Conservation (phyloP, 371 early-diverging fungal genomes). For the Chytridium lagenaria region DNA sequence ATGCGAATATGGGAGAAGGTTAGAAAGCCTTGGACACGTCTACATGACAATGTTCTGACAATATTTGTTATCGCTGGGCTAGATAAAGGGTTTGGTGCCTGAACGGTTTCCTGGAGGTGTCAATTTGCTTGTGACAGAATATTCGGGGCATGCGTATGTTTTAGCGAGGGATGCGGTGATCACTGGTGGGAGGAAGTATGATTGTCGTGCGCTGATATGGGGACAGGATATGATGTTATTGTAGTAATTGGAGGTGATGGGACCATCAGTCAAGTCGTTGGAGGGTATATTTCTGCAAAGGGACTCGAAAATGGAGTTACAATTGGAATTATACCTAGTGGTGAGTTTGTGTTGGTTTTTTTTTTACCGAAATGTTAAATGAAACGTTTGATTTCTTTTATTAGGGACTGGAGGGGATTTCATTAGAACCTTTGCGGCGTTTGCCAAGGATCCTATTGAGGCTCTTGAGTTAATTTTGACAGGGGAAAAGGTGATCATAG, state of each 20-base stretch:
- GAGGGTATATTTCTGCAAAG: neutral
- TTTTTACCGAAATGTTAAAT: neutral
- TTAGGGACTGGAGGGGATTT: conserved; percentile 6
- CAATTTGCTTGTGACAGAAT: neutral
- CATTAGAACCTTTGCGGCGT: neutral
- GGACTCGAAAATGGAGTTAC: neutral
- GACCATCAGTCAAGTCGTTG: conserved; percentile 7
- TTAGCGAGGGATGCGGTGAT: conserved; percentile 3
- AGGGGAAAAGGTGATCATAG: neutral
- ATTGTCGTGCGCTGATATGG: neutral
- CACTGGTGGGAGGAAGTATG: neutral
- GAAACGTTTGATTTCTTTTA: too few species aligned
- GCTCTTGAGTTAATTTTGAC: neutral
- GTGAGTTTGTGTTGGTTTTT: neutral
- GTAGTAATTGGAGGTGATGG: conserved; percentile 1
- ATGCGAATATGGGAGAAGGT: conserved; percentile 3
- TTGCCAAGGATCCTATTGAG: neutral
- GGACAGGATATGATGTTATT: neutral
- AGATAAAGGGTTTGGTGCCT: neutral
- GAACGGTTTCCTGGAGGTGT: neutral
- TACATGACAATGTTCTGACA: neutral
- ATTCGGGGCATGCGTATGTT: neutral
- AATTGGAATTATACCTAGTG: neutral
- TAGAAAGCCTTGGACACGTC: neutral
- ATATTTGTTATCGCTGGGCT: neutral